Evolutionary conservation across 2,329 filamentous ascomycete species (phyloP), one percentile per base, ranked within the genome.

Genomic region (Nigrospora osmanthi): DNA sequence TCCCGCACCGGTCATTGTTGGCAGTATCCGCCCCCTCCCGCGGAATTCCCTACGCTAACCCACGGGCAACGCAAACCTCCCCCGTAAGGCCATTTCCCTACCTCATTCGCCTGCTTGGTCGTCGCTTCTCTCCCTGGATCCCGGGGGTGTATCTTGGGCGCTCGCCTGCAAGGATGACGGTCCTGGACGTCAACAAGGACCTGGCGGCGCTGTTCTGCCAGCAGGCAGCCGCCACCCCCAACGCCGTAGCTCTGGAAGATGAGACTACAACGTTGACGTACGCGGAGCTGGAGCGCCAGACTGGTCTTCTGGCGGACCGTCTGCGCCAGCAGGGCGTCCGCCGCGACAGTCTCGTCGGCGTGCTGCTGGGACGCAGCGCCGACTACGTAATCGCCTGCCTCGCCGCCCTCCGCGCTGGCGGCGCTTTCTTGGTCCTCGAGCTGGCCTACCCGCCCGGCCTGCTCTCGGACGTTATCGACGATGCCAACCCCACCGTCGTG

Each of bases 331-430:
- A 83, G 65, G 83, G 85, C 37, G 85, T 90, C 44, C 76, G 79
- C 46, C 81, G 85, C 47, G 85, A 91, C 62, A 75, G 73, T 52
- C 73, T 89, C 15, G 86, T 90, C 31, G 87, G 87, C 43, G 81
- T 91, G 36, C 73, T 90, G 43, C 75, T 90, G 58, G 82, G 80
- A 45, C 80, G 86, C 44, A 87, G 84, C 60, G 84, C 85, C 40
- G 77, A 89, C 64, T 89, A 90, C 64, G 83, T 91, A 49, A 81
- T 90, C 62, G 81, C 85, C 14, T 89, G 83, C 58, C 70, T 91
- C 43, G 87, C 87, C 23, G 80, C 84, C n/a, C 75, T 90, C 35
- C 80, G 84, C 47, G 86, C 87, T 2, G 87, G 86, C 42, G 87
- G 87, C 44, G 87, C 87, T 2, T 91, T 89, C 58, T 71, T 91